These are phyloP conservation scores for Paecilomyces sp. DNA, from an alignment of 2,329 filamentous ascomycete species.

Conservation along the genomic window DNA sequence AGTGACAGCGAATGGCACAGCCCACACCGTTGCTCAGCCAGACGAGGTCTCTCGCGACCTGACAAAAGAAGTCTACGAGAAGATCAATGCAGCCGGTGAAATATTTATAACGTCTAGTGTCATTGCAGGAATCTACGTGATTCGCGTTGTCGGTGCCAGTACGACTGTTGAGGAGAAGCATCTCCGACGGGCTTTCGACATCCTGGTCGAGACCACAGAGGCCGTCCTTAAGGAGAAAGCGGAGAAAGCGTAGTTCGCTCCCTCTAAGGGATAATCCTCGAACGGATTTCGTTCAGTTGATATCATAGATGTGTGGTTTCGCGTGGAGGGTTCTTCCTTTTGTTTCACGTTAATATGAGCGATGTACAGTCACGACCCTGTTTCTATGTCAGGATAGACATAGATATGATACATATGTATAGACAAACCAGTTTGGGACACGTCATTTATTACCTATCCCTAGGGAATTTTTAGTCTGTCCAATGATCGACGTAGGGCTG, in stretches of 20 bases:
- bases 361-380: not conserved
- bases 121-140: conserved; percentile 66
- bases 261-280: not conserved
- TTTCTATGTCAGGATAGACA: not conserved
- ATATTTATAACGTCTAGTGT: conserved; percentile 78
- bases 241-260: not conserved
- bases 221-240: conserved; percentile 31
- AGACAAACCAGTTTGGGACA: not conserved
- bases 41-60: conserved; percentile 55
- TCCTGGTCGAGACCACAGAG: conserved; percentile 60
- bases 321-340: not conserved
- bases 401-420: not conserved
- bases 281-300: not conserved
- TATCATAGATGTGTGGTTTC: not conserved
- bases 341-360: not conserved
- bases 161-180: conserved; percentile 63
- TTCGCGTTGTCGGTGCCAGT: conserved; percentile 72
- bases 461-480: not conserved
- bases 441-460: not conserved
- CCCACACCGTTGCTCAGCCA: conserved; percentile 14
- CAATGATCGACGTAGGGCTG: too few relatives aligned
- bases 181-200: conserved; percentile 65
- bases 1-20: conserved; percentile 6
- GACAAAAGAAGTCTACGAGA: conserved; percentile 69
- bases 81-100: conserved; percentile 64